phyloP scores from a whole-genome alignment of 2,329 filamentous ascomycete genomes.

The Clarireedia paspali region DNA sequence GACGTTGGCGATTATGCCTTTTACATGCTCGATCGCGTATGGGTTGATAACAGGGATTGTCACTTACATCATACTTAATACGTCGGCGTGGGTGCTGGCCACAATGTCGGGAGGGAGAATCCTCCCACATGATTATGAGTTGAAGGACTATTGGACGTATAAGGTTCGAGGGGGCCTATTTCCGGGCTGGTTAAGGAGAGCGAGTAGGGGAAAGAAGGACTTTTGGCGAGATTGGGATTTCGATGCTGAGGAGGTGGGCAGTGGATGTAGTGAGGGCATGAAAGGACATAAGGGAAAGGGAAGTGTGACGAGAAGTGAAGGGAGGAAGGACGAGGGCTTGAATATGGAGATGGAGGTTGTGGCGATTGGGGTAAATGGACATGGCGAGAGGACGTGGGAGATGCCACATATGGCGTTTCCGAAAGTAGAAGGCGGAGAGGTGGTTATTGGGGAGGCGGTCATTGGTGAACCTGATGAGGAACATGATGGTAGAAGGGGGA shows the following conservation, averaged over 20 bases:
- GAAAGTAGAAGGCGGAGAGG: background rate
- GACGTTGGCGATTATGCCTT: conserved; percentile 79
- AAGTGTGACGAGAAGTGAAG: conserved; percentile 10
- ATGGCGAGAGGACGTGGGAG: conserved; percentile 16
- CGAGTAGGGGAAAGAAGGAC: conserved; percentile 13
- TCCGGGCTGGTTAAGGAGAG: conserved; percentile 64
- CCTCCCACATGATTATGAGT: conserved; percentile 64
- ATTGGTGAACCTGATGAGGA: background rate
- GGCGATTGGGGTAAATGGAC: background rate
- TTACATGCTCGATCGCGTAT: conserved; percentile 83
- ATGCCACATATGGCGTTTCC: conserved; percentile 11
- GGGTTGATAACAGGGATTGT: conserved; percentile 74
- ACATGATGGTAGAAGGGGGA: background rate
- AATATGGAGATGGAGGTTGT: background rate
- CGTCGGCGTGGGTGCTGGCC: conserved; percentile 60
- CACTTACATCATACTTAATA: conserved; percentile 71
- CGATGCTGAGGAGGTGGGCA: conserved; percentile 15
- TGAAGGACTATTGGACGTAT: conserved; percentile 77
- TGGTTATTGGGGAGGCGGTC: background rate
- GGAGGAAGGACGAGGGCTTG: background rate
- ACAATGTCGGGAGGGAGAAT: conserved; percentile 60
- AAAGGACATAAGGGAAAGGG: conserved; percentile 10
- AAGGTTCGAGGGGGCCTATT: conserved; percentile 66
- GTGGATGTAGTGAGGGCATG: background rate
- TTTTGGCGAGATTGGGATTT: conserved; percentile 23